Percentiles rank a stretch among this genome's conserved stretches.
phyloP scores from a whole-genome alignment of 2,329 filamentous ascomycete species.

The Colletotrichum liaoningense region DNA sequence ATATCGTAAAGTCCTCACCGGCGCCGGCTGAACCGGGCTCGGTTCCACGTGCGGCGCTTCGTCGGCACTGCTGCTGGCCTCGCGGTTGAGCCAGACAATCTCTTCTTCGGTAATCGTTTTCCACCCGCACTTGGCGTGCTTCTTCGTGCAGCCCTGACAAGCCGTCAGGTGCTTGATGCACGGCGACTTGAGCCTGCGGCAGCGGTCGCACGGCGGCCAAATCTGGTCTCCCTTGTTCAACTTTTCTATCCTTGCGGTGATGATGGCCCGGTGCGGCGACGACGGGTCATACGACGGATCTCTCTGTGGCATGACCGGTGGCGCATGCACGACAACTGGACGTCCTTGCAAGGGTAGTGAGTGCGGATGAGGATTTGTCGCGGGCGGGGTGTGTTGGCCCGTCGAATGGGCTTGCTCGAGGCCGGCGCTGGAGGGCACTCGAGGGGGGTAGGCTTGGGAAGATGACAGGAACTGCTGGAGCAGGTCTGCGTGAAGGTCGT shows the following conservation, averaged over 20 bases:
- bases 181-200: slow-evolving; percentile 81
- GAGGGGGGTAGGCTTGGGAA: slow-evolving; percentile 37
- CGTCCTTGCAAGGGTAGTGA: slow-evolving; percentile 42
- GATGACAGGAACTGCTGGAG: slow-evolving; percentile 62
- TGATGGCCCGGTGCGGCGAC: slow-evolving; percentile 61
- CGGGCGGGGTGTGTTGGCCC: slow-evolving; percentile 42
- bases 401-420: slow-evolving; percentile 37
- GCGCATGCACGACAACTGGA: slow-evolving; percentile 42
- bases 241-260: slow-evolving; percentile 81
- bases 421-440: slow-evolving; percentile 28
- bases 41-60: slow-evolving; percentile 43
- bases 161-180: slow-evolving; percentile 89
- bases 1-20: slow-evolving; percentile 35
- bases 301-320: slow-evolving; percentile 41
- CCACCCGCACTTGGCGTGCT: slow-evolving; percentile 91
- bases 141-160: slow-evolving; percentile 88
- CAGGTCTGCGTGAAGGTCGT: slow-evolving; percentile 65
- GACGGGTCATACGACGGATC: slow-evolving; percentile 43
- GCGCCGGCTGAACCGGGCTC: slow-evolving; percentile 37
- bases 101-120: slow-evolving; percentile 83
- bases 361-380: slow-evolving; percentile 38
- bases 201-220: slow-evolving; percentile 86
- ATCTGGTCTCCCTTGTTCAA: slow-evolving; percentile 80
- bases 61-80: slow-evolving; percentile 41
- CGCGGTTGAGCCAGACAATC: slow-evolving; percentile 48